Conservation (phyloP, 2,329 filamentous ascomycete genomes). For the Ophiostoma piceae region DNA sequence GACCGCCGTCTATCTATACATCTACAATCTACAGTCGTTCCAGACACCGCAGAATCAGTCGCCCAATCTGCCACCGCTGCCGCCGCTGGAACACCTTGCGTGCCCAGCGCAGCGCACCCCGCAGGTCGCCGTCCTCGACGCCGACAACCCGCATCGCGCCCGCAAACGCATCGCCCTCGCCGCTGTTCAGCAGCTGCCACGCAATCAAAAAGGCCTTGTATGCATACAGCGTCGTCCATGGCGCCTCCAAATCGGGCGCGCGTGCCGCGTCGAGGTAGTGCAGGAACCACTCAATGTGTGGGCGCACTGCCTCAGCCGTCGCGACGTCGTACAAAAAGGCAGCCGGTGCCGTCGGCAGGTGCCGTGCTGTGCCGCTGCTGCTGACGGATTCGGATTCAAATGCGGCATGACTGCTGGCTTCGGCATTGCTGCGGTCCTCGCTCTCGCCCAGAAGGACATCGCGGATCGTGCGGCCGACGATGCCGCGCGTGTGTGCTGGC, state of each 20-base stretch:
- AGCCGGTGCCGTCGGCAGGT: constrained; percentile 32
- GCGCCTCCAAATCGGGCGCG: constrained; percentile 33
- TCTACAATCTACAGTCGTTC: constrained; percentile 24
- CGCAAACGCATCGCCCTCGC: constrained; percentile 30
- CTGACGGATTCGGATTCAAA: neutral
- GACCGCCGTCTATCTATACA: neutral
- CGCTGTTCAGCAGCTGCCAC: constrained; percentile 33
- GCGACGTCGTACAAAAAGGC: constrained; percentile 34
- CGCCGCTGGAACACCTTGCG: constrained; percentile 33
- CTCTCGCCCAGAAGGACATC: constrained; percentile 29
- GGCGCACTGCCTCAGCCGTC: constrained; percentile 33
- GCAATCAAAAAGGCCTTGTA: constrained; percentile 41
- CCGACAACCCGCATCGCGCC: constrained; percentile 27
- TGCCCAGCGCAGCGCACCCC: constrained; percentile 33
- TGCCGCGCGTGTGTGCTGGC: constrained; percentile 37
- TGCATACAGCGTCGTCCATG: constrained; percentile 39
- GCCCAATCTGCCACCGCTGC: constrained; percentile 33
- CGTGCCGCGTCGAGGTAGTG: constrained; percentile 23
- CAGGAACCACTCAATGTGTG: constrained; percentile 23
- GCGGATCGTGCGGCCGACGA: constrained; percentile 37
- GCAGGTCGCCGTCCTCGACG: constrained; percentile 33
- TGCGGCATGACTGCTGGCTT: neutral
- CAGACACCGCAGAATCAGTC: constrained; percentile 34
- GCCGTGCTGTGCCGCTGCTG: constrained; percentile 30
- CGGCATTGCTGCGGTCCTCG: neutral